Percentiles rank a stretch among this genome's conserved stretches.
These are phyloP conservation scores for Marasmius oreades DNA, from an alignment of 1,284 basidiomycete genomes.

Conservation along the genomic window DNA sequence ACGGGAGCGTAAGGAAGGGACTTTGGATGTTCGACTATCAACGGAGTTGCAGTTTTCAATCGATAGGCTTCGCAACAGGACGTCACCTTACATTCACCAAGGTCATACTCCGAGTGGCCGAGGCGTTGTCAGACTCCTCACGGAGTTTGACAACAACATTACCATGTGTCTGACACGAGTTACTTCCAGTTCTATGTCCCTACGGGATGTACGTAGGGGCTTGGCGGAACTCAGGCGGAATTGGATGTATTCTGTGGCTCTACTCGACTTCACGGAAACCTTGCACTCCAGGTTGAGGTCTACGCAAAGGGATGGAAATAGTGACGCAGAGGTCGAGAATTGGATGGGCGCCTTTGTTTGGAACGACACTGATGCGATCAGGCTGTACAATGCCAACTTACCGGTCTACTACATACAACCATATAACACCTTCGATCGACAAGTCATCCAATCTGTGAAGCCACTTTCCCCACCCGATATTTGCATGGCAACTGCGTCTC, in stretches of 20 bases:
- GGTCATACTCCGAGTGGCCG: neutral
- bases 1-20: neutral
- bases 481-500: too few species aligned
- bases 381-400: too few species aligned
- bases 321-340: neutral
- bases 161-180: neutral
- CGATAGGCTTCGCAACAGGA: neutral
- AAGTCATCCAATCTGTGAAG: too few species aligned
- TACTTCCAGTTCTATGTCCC: neutral
- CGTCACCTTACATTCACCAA: neutral
- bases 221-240: neutral
- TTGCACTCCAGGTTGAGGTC: too few species aligned
- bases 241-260: too few species aligned
- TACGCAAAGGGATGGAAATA: neutral
- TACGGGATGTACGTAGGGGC: neutral
- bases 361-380: too few species aligned
- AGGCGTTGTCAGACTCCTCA: neutral
- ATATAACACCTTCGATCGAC: too few species aligned
- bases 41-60: neutral
- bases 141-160: neutral
- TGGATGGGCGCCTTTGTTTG: slow-evolving; percentile 7
- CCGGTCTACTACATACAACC: too few species aligned
- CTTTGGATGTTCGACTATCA: too few species aligned
- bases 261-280: slow-evolving; percentile 1
- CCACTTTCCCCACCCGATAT: too few species aligned